phyloP scores from a whole-genome alignment of 805 yeast genomes.

The Ogataea thermomethanolica region DNA sequence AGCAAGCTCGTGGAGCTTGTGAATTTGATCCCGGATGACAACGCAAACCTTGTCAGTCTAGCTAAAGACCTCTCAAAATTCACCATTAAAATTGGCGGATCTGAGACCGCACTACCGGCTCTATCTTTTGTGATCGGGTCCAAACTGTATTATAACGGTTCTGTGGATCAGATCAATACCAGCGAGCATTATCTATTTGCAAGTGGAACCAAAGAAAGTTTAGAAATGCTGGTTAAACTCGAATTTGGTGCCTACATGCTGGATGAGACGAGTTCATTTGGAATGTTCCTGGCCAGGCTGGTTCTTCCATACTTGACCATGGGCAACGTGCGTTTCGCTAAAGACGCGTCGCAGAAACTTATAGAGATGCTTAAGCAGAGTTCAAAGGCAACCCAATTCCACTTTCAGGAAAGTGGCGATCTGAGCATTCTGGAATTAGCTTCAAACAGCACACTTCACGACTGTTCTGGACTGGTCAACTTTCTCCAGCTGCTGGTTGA shows the following conservation, averaged over 20 bases:
- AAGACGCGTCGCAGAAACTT: constrained; percentile 38
- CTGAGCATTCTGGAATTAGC: constrained; percentile 34
- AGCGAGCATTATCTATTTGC: constrained; percentile 30
- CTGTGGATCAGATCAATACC: constrained; percentile 22
- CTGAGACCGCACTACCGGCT: constrained; percentile 68
- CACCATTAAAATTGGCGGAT: constrained; percentile 49
- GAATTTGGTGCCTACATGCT: constrained; percentile 31
- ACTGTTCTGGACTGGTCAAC: constrained; percentile 49
- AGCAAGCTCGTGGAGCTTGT: constrained; percentile 42
- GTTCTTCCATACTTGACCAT: constrained; percentile 72
- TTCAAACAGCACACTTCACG: constrained; percentile 16
- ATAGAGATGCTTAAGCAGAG: constrained; percentile 30
- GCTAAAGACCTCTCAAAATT: constrained; percentile 65
- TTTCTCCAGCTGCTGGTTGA: constrained; percentile 65
- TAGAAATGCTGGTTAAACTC: constrained; percentile 34
- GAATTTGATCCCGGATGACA: constrained; percentile 43
- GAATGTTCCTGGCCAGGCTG: constrained; percentile 43
- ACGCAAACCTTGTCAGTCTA: constrained; percentile 63
- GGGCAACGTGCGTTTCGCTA: constrained; percentile 61
- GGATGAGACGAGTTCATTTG: constrained; percentile 29
- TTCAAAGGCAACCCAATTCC: constrained; percentile 14
- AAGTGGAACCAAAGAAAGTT: constrained; percentile 21
- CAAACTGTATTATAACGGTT: constrained; percentile 45
- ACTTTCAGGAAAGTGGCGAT: constrained; percentile 19
- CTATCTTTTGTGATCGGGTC: constrained; percentile 72